These are phyloP conservation scores for Lentinula raphanica DNA, from an alignment of 768 basidiomycete species.

Conservation along the genomic window DNA sequence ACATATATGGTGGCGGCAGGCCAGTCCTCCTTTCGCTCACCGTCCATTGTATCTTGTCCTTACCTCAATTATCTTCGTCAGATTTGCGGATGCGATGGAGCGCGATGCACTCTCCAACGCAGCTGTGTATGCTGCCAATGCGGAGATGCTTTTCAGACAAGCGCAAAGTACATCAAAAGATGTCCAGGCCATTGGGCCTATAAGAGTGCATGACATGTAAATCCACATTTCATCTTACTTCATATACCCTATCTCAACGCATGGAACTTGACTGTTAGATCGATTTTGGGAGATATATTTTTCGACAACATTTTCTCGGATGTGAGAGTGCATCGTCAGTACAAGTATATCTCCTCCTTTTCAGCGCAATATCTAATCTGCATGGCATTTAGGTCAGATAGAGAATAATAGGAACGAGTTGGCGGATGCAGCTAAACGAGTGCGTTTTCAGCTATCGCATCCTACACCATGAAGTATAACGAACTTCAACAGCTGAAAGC, in stretches of 20 bases:
- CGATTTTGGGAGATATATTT: conserved; percentile 34
- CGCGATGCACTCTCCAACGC: conserved; percentile 33
- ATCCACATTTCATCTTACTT: background rate
- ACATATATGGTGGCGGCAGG: conserved; percentile 39
- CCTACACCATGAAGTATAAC: background rate
- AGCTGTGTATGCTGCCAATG: conserved; percentile 29
- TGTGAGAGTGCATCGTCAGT: conserved; percentile 35
- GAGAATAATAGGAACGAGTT: conserved; percentile 30
- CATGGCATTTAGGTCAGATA: conserved; percentile 32
- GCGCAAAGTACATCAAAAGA: conserved; percentile 30
- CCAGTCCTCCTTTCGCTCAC: conserved; percentile 14
- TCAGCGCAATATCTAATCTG: background rate
- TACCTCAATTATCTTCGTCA: conserved; percentile 10
- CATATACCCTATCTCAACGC: background rate
- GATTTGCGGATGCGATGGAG: conserved; percentile 37
- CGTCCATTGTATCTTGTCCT: background rate
- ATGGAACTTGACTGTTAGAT: conserved; percentile 16
- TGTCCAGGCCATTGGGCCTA: conserved; percentile 31
- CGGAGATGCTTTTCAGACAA: conserved; percentile 30
- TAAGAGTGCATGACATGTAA: conserved; percentile 36
- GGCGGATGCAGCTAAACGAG: conserved; percentile 28
- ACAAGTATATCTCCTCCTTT: background rate
- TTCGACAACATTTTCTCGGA: conserved; percentile 42
- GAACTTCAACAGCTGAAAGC: conserved; percentile 3
- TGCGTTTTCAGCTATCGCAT: conserved; percentile 12